Conservation (phyloP, 2,329 filamentous ascomycete genomes). For the Anthostomella pinea region DNA sequence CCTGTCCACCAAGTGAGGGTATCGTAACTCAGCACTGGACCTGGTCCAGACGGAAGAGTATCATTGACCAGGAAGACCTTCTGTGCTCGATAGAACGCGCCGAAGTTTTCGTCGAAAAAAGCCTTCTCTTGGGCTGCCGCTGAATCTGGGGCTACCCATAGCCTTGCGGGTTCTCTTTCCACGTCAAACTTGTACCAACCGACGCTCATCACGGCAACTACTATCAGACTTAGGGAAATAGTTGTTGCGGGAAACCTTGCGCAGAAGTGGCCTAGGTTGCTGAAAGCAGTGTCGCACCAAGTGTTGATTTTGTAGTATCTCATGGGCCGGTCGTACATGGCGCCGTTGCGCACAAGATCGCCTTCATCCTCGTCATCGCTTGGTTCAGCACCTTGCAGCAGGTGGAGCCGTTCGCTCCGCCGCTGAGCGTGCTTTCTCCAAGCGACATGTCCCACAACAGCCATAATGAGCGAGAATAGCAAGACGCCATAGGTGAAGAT, state of each 20-base stretch:
- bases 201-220: constrained; percentile 76
- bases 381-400: constrained; percentile 78
- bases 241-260: constrained; percentile 83
- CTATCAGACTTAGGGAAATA: constrained; percentile 69
- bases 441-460: constrained; percentile 69
- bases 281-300: constrained; percentile 76
- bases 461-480: constrained; percentile 63
- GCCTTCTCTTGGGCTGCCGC: constrained; percentile 87
- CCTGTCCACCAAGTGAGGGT: constrained; percentile 92
- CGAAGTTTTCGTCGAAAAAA: constrained; percentile 92
- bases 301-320: constrained; percentile 82
- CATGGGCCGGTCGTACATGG: constrained; percentile 75
- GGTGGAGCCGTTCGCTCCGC: constrained; percentile 77
- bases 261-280: constrained; percentile 73
- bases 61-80: constrained; percentile 95
- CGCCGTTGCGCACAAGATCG: constrained; percentile 72
- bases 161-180: constrained; percentile 81
- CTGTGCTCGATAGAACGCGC: constrained; percentile 91
- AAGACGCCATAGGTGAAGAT: constrained; percentile 81
- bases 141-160: constrained; percentile 97
- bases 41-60: constrained; percentile 58
- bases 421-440: constrained; percentile 71
- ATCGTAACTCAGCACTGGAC: constrained; percentile 83
- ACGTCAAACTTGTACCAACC: constrained; percentile 89
- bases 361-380: constrained; percentile 95